Evolutionary conservation across 768 basidiomycete genomes (phyloP), one percentile per base, ranked within the genome.

Genomic region (Strobilomyces confusus): DNA sequence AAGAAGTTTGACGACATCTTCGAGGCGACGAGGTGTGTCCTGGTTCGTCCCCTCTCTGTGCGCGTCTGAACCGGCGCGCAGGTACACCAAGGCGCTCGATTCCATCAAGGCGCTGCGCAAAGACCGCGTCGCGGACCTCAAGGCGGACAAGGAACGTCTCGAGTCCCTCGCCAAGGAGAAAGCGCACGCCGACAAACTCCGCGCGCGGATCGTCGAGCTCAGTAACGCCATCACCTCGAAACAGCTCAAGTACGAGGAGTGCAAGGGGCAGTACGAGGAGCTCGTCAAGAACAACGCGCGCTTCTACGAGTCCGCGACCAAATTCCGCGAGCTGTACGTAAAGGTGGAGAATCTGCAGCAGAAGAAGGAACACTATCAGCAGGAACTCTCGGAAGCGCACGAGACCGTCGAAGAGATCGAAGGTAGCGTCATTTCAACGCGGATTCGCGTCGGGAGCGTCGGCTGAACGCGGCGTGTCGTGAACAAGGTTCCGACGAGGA

Each of bases 1-100:
- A 98, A 98, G 80, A 98, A 98, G 68, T 99, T 99, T 56, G 97
- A 99, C 63, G 97, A 99, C 63, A 99, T 99, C 52, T 98, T 99
- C 63, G 97, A 99, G 70, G 97, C 97, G 4, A 98, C 95, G 19
- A 88, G 89, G 93, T 90, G 47, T 30, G 75, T 64, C 38, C 1
- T 5, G 19, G 23, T 29, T 29, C n/a, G n/a, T n/a, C n/a, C n/a
- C n/a, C n/a, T 17, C 12, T 17, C 12, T 6, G 17, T 36, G 14
- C 36, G 36, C 6, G 9, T 34, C 33, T 34, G 11, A 34, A 12
- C 14, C 33, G 44, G n/a, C n/a, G 2, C 54, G 30, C 34, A 97
- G 95, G 63, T 99, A 98, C 70, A 98, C 95, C 0, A 98, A 98
- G 65, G 97, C 95, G 0, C 78, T 99, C 1, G 92, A 97, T 54